Conservation (phyloP, 2,329 filamentous ascomycete genomes). For the Trichoderma pleuroti region DNA sequence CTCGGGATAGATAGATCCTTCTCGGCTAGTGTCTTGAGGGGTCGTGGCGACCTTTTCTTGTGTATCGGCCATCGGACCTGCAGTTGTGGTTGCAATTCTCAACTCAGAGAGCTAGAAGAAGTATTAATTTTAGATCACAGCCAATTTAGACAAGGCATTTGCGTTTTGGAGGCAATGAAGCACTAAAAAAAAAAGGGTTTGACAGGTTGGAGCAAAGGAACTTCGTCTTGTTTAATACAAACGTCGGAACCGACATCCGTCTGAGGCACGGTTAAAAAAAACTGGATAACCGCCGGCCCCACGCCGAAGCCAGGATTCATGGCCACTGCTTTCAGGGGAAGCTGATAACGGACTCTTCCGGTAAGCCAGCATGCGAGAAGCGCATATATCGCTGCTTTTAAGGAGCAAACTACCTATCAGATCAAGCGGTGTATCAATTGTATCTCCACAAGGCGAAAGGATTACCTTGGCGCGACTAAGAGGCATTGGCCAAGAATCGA, state of each 20-base stretch:
- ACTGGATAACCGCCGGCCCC: slow-evolving; percentile 12
- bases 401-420: not conserved
- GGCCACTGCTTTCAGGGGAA: not conserved
- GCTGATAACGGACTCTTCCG: not conserved
- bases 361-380: not conserved
- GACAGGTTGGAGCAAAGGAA: not conserved
- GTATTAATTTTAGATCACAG: not conserved
- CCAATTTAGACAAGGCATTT: not conserved
- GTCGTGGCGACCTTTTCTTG: not conserved
- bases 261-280: slow-evolving; percentile 5
- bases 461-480: not conserved
- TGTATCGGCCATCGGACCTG: slow-evolving; percentile 1
- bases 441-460: not conserved
- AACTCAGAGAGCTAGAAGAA: not conserved
- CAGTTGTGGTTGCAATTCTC: not conserved
- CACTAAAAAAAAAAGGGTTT: not conserved
- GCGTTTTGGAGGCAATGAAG: not conserved
- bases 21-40: slow-evolving; percentile 9
- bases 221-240: slow-evolving; percentile 2
- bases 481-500: not conserved
- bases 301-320: slow-evolving; percentile 10
- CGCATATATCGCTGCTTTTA: slow-evolving; percentile 6
- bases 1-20: not conserved
- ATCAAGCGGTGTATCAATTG: not conserved
- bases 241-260: slow-evolving; percentile 17